Conservation (phyloP, 371 early-diverging fungal species). For the Rhizopus sp. region DNA sequence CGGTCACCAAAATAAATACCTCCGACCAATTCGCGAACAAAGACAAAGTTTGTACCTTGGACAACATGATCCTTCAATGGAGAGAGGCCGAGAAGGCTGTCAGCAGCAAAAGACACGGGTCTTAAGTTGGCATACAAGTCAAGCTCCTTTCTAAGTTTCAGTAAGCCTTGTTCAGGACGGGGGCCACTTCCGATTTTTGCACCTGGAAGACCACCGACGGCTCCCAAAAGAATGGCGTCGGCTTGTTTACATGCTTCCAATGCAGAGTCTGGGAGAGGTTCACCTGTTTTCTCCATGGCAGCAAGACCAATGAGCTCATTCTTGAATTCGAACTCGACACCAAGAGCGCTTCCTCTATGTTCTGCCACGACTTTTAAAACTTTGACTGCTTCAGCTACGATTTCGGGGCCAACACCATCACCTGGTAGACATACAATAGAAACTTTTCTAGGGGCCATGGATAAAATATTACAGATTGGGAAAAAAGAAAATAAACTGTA, state of each 20-base stretch:
- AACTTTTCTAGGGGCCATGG: conserved; percentile 26
- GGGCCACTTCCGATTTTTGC: conserved; percentile 92
- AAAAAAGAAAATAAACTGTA: conserved; percentile 12
- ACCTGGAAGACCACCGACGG: conserved; percentile 86
- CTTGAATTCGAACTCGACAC: conserved; percentile 69
- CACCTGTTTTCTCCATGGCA: conserved; percentile 90
- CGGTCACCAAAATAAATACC: conserved; percentile 97
- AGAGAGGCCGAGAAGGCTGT: conserved; percentile 76
- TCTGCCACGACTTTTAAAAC: conserved; percentile 79
- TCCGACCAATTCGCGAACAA: conserved; percentile 94
- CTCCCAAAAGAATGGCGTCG: conserved; percentile 92
- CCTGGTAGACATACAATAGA: conserved; percentile 85
- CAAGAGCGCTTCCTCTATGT: conserved; percentile 56
- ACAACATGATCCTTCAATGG: conserved; percentile 92
- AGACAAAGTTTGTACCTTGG: conserved; percentile 85
- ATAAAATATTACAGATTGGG: conserved; percentile 2
- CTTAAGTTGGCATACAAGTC: conserved; percentile 95
- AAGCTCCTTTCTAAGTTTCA: conserved; percentile 87
- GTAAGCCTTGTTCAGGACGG: conserved; percentile 93
- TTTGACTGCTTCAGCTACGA: conserved; percentile 87
- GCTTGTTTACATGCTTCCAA: conserved; percentile 81
- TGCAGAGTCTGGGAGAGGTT: conserved; percentile 80
- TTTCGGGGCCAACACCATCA: conserved; percentile 96
- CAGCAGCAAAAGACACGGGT: conserved; percentile 91
- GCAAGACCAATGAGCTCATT: conserved; percentile 88